These are phyloP conservation scores for Tuber indicum DNA, from an alignment of 495 filamentous ascomycete species.

Conservation along the genomic window DNA sequence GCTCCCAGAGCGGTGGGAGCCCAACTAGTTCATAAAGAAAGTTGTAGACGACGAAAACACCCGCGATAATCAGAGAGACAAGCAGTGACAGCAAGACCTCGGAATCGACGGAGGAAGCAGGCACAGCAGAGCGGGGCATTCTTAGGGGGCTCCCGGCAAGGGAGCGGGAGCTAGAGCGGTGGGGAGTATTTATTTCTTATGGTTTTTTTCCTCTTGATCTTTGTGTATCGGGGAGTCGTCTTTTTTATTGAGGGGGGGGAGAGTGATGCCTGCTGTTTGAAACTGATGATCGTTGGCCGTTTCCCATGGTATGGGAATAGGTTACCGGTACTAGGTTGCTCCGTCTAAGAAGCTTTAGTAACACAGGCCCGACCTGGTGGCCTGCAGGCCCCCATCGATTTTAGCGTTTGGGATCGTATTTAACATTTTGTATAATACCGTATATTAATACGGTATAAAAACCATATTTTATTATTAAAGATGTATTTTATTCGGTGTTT, in stretches of 20 bases:
- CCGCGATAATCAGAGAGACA: conserved; percentile 20
- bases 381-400: neutral
- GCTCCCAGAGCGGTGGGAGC: conserved; percentile 25
- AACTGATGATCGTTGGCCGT: neutral
- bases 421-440: too few relatives aligned
- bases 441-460: too few relatives aligned
- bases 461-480: too few relatives aligned
- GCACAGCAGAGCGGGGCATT: conserved; percentile 26
- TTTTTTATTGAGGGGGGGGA: neutral
- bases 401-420: neutral
- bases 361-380: neutral
- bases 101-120: conserved; percentile 11
- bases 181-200: neutral
- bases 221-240: neutral
- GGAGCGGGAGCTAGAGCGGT: conserved; percentile 8
- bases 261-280: neutral
- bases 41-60: conserved; percentile 28
- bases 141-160: conserved; percentile 11
- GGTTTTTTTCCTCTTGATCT: neutral
- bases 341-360: neutral
- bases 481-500: too few relatives aligned
- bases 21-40: conserved; percentile 23
- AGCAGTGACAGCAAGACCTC: conserved; percentile 21
- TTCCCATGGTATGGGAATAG: neutral
- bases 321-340: neutral